Conservation (phyloP, 176 grass and related monocot species). For the Tillandsia fasciculata region DNA sequence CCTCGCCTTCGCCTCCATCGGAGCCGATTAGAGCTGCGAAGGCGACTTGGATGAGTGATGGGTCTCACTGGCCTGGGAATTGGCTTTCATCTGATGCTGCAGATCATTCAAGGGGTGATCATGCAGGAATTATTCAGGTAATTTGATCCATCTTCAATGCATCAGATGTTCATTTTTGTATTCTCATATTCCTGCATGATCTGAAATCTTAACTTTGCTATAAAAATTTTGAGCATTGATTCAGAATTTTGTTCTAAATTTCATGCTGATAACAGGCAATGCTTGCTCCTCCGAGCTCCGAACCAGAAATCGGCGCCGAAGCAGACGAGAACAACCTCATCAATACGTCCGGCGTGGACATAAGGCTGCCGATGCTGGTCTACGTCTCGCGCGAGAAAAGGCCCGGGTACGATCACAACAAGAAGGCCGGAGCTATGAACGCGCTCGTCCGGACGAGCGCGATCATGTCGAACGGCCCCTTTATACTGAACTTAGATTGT, state of each 20-base stretch:
- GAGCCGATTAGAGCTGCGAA: conserved; percentile 21
- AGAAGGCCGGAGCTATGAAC: conserved; percentile 92
- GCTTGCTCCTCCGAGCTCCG: conserved; percentile 66
- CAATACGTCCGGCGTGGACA: conserved; percentile 62
- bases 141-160: neutral
- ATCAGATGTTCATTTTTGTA: no score
- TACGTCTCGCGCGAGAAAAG: conserved; percentile 84
- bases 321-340: conserved; percentile 39
- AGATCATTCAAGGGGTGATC: conserved; percentile 70
- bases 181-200: no score
- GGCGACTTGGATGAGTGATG: conserved; percentile 83
- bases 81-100: conserved; percentile 31
- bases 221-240: no score
- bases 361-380: conserved; percentile 81
- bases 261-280: conserved; percentile 35
- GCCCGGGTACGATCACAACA: conserved; percentile 89
- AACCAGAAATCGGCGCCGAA: conserved; percentile 48
- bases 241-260: no score
- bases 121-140: conserved; percentile 91
- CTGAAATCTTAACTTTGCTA: no score
- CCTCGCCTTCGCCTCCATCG: neutral
- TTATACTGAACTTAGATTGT: conserved; percentile 92
- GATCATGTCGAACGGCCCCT: conserved; percentile 93
- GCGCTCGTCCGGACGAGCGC: conserved; percentile 71
- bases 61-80: conserved; percentile 75